Evolutionary conservation across 192 early-diverging fungal genomes (phyloP).

Genomic region (Oehlia diaphana): DNA sequence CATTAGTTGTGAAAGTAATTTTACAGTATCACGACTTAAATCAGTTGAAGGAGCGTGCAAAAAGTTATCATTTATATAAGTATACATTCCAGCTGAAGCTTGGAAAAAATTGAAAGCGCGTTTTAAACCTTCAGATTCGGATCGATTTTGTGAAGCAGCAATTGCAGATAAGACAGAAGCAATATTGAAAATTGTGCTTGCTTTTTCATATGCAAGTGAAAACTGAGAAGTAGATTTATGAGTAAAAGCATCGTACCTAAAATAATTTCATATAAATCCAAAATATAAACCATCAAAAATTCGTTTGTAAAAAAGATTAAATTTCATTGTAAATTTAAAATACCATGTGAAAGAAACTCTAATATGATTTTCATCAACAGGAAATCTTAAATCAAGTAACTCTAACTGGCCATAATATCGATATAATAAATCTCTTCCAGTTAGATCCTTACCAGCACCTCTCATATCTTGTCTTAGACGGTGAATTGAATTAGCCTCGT

Average conservation of each 20-base stretch:
- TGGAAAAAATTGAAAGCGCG: conserved; percentile 90
- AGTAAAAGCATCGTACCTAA: conserved; percentile 83
- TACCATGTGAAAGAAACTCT: conserved; percentile 92
- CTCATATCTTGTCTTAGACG: conserved; percentile 94
- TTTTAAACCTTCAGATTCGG: conserved; percentile 73
- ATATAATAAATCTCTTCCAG: conserved; percentile 91
- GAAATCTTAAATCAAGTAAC: conserved; percentile 89
- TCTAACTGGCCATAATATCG: conserved; percentile 97
- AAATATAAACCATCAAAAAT: not conserved
- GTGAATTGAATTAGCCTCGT: conserved; percentile 82
- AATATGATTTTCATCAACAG: conserved; percentile 88
- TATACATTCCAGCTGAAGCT: conserved; percentile 89
- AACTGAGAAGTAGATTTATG: conserved; percentile 76
- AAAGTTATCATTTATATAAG: conserved; percentile 98
- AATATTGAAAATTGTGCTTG: conserved; percentile 92
- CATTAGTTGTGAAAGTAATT: conserved; percentile 82
- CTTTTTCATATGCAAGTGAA: conserved; percentile 97
- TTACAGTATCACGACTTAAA: conserved; percentile 87
- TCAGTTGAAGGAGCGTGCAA: conserved; percentile 94
- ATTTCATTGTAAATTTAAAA: not conserved
- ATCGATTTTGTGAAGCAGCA: conserved; percentile 73
- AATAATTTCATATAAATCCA: not conserved
- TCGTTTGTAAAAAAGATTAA: not conserved
- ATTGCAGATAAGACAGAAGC: conserved; percentile 78
- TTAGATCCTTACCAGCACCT: conserved; percentile 91